Base-by-base conservation (phyloP, 108 stramenopile species). In the Cyclotella choctawhatcheeana region DNA sequence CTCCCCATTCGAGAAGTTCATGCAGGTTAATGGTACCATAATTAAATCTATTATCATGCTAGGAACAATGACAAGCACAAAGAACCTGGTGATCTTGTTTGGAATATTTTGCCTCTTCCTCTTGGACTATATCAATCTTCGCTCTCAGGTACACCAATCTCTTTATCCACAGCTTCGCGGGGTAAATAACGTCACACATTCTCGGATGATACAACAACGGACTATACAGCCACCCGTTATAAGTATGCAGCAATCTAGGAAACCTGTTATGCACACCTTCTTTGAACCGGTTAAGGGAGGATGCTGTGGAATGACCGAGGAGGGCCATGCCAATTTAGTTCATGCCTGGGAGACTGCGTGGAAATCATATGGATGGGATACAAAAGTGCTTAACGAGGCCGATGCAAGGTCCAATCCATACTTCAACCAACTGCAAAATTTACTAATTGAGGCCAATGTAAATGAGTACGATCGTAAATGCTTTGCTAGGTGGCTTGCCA, bases 401-500 rank as follows among this genome's bases (percentile, higher is more conserved):
- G 67, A 68, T 55, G 67, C 67, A 37, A 24, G 17, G 22, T 16
- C 22, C 10, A 52, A 68, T 40, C 32, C 51, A n/a, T 51, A 68
- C 33, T 68, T 68, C 22, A 54, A 34, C 18, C 18, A 1, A 5
- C 26, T 68, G 22, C 30, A 68, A 25, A 34, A 68, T 5, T 29
- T 52, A 22, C 22, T 68, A 7, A 68, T 68, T 5, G 51, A 34
- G 8, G 35, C 45, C 4, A 17, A 68, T 33, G 34, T 68, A 5
- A 43, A 68, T 55, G 53, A 54, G 35, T 68, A 68, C 40, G 44
- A 68, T 55, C 67, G 67, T 56, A 30, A 54, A 40, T 68, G 67
- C 33, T 68, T 55, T 32, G 54, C 53, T 52, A 68, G 67, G 29
- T 68, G 67, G 67, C 67, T 68, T 32, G 67, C 67, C 24, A 68